A percentile compares a stretch with the other conserved stretches of the same genome.
These are phyloP conservation scores for Populus euphratica DNA, from an alignment of 345 rosid species.

Conservation along the genomic window DNA sequence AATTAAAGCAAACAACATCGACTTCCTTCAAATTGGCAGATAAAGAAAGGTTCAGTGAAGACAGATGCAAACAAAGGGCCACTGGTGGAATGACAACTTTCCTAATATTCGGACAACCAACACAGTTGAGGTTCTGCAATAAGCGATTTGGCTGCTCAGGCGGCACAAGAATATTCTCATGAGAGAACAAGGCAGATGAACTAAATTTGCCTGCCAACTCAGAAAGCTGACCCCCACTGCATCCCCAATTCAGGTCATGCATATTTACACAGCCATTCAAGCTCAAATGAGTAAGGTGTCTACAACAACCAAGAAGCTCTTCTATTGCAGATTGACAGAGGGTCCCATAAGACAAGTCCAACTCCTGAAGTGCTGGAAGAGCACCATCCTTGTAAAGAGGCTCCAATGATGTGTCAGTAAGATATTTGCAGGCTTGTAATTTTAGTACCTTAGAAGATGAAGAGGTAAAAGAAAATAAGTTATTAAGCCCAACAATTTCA, in stretches of 20 bases:
- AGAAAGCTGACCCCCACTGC: constrained; percentile 39
- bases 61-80: constrained; percentile 71
- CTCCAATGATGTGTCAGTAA: constrained; percentile 78
- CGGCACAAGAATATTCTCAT: constrained; percentile 30
- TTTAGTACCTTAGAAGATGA: constrained; percentile 58
- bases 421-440: constrained; percentile 97
- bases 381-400: constrained; percentile 87
- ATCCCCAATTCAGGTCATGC: constrained; percentile 95
- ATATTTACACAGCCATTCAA: constrained; percentile 88
- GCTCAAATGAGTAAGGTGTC: constrained; percentile 87
- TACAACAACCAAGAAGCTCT: constrained; percentile 90
- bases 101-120: constrained; percentile 87
- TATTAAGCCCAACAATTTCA: background rate
- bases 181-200: constrained; percentile 23
- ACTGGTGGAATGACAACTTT: constrained; percentile 76
- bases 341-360: constrained; percentile 93
- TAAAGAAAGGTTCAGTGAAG: constrained; percentile 76
- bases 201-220: constrained; percentile 29
- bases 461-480: background rate
- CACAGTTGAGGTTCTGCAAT: constrained; percentile 88
- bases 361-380: constrained; percentile 68
- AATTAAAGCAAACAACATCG: constrained; percentile 63
- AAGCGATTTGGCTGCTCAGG: constrained; percentile 57
- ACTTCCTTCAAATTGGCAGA: constrained; percentile 90
- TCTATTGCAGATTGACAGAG: constrained; percentile 88